Base-by-base conservation (phyloP, 2,329 filamentous ascomycete genomes). In the Clathrospora elynae region DNA sequence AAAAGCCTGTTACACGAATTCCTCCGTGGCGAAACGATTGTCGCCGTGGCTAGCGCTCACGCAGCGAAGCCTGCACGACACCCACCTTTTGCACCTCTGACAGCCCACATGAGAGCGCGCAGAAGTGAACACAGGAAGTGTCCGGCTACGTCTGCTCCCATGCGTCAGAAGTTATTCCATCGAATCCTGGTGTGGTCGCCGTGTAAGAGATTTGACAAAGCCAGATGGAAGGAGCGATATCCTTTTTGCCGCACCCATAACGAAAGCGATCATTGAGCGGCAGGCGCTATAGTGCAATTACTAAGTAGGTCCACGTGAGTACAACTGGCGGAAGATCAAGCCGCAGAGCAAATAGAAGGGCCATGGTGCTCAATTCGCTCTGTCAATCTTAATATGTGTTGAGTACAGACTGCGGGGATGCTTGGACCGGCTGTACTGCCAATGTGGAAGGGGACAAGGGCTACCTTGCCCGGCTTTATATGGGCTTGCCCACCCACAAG, bases 401-500 rank as follows among this genome's bases (percentile, higher is more conserved):
- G 32, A 39, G 40, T 49, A 47, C 38, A 42, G 25, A 46, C 34
- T 55, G 53, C 49, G 53, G 53, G 53, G 46, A 26, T 13, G 22
- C 36, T 14, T 38, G 30, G n/a, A n/a, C n/a, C 46, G 42, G 37
- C 42, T 42, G 51, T 59, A 49, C n/a, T n/a, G n/a, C n/a, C n/a
- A n/a, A n/a, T n/a, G n/a, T n/a, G n/a, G 35, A 36, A 16, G 17
- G 16, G 20, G 35, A 40, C 55, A 40, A 52, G 55, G 55, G 43
- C 51, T 35, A 41, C 38, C 50, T 37, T 44, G 36, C 29, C 31
- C 30, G 38, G 28, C 33, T 42, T 48, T 62, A 66, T 67, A 66
- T 66, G 60, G 59, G 48, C 50, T 51, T 42, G 51, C 40, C 53
- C 51, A 40, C 57, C 57, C 62, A 50, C 53, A 52, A 52, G 57